Evolutionary conservation across 495 filamentous ascomycete species (phyloP).

Genomic region (Pseudevernia furfuracea): DNA sequence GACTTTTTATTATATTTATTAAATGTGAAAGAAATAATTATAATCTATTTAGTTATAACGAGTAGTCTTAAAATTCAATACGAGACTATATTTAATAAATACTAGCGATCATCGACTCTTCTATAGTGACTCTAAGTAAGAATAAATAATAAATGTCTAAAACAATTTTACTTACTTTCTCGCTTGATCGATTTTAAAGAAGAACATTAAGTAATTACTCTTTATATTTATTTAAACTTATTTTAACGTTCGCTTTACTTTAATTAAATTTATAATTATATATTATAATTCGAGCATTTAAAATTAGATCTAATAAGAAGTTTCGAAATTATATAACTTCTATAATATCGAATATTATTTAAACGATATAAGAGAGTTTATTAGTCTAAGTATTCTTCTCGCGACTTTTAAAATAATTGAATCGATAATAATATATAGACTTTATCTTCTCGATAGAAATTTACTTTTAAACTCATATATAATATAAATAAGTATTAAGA

Average conservation of each 20-base stretch:
- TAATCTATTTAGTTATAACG: too few species aligned
- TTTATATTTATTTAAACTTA: not conserved
- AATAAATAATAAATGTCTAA: not conserved
- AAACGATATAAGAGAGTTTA: not conserved
- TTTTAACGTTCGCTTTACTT: not conserved
- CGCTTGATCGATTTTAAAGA: not conserved
- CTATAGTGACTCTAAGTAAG: not conserved
- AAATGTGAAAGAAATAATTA: too few species aligned
- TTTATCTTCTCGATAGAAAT: not conserved
- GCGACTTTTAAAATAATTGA: not conserved
- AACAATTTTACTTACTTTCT: not conserved
- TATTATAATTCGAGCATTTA: not conserved
- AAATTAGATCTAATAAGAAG: not conserved
- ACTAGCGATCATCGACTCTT: not conserved
- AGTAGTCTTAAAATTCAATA: not conserved
- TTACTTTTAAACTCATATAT: not conserved
- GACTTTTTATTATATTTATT: too few species aligned
- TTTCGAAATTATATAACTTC: not conserved
- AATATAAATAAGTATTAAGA: not conserved
- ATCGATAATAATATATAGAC: not conserved
- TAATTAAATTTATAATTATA: slow-evolving; percentile 3
- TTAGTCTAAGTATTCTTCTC: not conserved
- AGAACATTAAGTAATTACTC: not conserved
- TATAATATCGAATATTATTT: not conserved
- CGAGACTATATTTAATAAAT: slow-evolving; percentile 1